Evolutionary conservation across 2,329 filamentous ascomycete genomes (phyloP).

Genomic region (Bipolaris victoriae): DNA sequence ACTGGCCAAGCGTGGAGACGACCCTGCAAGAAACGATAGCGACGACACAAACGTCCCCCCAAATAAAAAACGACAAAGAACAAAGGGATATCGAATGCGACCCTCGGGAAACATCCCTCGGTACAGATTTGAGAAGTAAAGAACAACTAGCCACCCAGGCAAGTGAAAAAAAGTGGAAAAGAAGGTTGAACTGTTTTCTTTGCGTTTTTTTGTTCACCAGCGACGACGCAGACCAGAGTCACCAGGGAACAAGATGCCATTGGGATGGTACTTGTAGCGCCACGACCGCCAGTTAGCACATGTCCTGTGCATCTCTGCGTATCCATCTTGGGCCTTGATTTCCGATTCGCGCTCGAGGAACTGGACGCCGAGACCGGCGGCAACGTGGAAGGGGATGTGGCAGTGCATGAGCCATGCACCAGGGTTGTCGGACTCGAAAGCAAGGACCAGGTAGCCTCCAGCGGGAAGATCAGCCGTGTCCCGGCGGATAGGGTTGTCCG

Average conservation of each 20-base stretch:
- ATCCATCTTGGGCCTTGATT: slow-evolving; percentile 28
- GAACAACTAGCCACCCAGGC: background rate
- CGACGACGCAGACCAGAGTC: slow-evolving; percentile 19
- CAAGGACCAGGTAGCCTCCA: slow-evolving; percentile 44
- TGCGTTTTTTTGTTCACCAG: background rate
- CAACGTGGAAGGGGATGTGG: slow-evolving; percentile 48
- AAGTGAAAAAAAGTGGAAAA: background rate
- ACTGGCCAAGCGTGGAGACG: background rate
- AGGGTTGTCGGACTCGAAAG: slow-evolving; percentile 48
- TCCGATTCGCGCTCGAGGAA: slow-evolving; percentile 56
- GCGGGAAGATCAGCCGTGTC: slow-evolving; percentile 46
- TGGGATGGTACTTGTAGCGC: slow-evolving; percentile 7
- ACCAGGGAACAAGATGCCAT: slow-evolving; percentile 24
- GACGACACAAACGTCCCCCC: background rate
- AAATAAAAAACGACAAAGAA: background rate
- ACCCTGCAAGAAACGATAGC: background rate
- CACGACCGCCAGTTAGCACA: slow-evolving; percentile 36
- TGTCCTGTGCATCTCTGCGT: slow-evolving; percentile 30
- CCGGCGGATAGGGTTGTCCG: slow-evolving; percentile 44
- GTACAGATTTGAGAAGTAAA: background rate
- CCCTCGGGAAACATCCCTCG: background rate
- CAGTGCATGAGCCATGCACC: slow-evolving; percentile 51
- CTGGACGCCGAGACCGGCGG: slow-evolving; percentile 57
- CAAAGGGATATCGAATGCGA: background rate
- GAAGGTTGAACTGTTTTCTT: background rate